Conservation (phyloP, 2,329 filamentous ascomycete species). For the Diaporthe sp. region DNA sequence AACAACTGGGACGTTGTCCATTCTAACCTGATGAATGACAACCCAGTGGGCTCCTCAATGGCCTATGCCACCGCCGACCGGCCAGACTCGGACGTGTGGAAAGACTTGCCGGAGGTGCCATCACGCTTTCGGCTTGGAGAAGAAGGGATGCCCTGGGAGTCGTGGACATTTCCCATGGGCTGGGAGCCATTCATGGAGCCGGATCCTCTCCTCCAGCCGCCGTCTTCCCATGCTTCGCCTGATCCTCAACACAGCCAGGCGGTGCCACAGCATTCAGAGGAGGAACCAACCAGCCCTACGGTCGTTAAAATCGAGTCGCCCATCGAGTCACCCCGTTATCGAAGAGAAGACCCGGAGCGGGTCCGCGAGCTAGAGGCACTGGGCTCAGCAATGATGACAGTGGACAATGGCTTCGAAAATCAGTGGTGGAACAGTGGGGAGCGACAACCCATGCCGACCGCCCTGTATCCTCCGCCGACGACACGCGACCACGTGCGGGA, state of each 20-base stretch:
- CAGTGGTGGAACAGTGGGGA: constrained; percentile 69
- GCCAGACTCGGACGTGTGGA: constrained; percentile 51
- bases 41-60: constrained; percentile 46
- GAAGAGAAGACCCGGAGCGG: constrained; percentile 51
- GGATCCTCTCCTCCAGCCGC: constrained; percentile 46
- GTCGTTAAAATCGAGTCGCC: constrained; percentile 45
- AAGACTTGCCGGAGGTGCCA: constrained; percentile 58
- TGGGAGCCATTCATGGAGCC: constrained; percentile 47
- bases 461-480: constrained; percentile 43
- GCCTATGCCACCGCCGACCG: constrained; percentile 41
- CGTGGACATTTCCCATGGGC: constrained; percentile 52
- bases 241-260: constrained; percentile 21
- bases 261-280: neutral
- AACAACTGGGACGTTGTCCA: constrained; percentile 60
- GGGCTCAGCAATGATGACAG: constrained; percentile 67
- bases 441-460: constrained; percentile 47
- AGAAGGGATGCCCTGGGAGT: constrained; percentile 62
- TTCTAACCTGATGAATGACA: constrained; percentile 47
- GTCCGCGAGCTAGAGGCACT: constrained; percentile 61
- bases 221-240: constrained; percentile 35
- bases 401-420: constrained; percentile 70
- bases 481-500: constrained; percentile 44
- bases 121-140: constrained; percentile 60
- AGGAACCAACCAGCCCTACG: constrained; percentile 41
- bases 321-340: constrained; percentile 41